Evolutionary conservation across 495 filamentous ascomycete genomes (phyloP).

Genomic region (Bacidia rubella): DNA sequence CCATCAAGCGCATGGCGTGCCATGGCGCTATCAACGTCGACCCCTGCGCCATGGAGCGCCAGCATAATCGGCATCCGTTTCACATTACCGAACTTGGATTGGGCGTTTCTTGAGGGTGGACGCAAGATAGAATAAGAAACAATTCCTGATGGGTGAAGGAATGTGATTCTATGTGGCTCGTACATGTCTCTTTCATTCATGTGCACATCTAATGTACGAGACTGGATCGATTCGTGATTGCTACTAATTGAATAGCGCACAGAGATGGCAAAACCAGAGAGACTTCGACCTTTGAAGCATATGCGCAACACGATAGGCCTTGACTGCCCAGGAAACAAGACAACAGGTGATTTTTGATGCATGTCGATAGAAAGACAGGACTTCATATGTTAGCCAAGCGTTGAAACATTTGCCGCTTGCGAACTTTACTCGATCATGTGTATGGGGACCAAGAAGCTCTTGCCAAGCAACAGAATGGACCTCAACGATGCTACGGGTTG

Average conservation of each 20-base stretch:
- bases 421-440: no score
- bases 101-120: slow-evolving; percentile 36
- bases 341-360: background rate
- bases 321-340: slow-evolving; percentile 25
- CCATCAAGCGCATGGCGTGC: slow-evolving; percentile 35
- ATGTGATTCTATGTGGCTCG: slow-evolving; percentile 42
- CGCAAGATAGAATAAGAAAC: slow-evolving; percentile 50
- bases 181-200: background rate
- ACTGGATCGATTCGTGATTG: background rate
- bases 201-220: background rate
- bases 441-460: background rate
- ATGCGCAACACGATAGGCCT: slow-evolving; percentile 26
- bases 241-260: background rate
- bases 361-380: background rate
- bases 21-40: slow-evolving; percentile 36
- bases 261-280: background rate
- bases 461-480: slow-evolving; percentile 12
- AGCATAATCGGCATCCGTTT: slow-evolving; percentile 32
- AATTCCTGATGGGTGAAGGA: slow-evolving; percentile 39
- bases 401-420: background rate
- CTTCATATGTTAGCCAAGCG: slow-evolving; percentile 2
- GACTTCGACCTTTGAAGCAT: background rate
- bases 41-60: slow-evolving; percentile 42
- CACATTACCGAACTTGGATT: slow-evolving; percentile 1
- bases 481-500: slow-evolving; percentile 23